Conservation (phyloP, 371 early-diverging fungal genomes). For the Mortierella sp. region DNA sequence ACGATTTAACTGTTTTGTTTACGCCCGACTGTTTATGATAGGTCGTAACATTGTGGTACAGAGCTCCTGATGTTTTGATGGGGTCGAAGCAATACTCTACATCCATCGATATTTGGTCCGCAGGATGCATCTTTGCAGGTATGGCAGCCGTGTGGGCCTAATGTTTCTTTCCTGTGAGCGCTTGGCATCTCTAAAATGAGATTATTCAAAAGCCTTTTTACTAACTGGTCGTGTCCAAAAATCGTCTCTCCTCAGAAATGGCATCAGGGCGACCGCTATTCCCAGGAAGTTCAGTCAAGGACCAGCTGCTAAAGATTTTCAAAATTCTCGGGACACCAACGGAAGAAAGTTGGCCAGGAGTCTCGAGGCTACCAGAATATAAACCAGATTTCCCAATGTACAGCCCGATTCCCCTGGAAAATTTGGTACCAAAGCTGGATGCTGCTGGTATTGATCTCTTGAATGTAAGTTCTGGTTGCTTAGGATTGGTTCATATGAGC, state of each 20-base stretch:
- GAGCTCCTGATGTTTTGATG: conserved; percentile 99
- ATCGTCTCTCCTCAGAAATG: conserved; percentile 71
- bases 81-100: conserved; percentile 98
- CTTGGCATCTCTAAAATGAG: too few species aligned
- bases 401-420: conserved; percentile 74
- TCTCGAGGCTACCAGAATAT: conserved; percentile 93
- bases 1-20: conserved; percentile 4
- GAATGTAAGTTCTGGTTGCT: conserved; percentile 15
- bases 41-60: conserved; percentile 95
- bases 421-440: conserved; percentile 87
- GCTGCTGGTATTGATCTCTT: conserved; percentile 63
- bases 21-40: conserved; percentile 32
- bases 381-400: conserved; percentile 83
- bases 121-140: conserved; percentile 96
- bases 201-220: too few species aligned
- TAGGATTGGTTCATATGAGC: not conserved
- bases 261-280: conserved; percentile 95
- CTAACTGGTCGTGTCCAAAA: not conserved
- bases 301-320: conserved; percentile 93
- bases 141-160: not conserved
- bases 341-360: conserved; percentile 92
- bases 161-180: not conserved
- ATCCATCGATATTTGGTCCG: conserved; percentile 99
- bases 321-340: conserved; percentile 92
- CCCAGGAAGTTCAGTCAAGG: conserved; percentile 92